Conservation (phyloP, 257 asterid genomes). For the Lithospermum erythrorhizon region DNA sequence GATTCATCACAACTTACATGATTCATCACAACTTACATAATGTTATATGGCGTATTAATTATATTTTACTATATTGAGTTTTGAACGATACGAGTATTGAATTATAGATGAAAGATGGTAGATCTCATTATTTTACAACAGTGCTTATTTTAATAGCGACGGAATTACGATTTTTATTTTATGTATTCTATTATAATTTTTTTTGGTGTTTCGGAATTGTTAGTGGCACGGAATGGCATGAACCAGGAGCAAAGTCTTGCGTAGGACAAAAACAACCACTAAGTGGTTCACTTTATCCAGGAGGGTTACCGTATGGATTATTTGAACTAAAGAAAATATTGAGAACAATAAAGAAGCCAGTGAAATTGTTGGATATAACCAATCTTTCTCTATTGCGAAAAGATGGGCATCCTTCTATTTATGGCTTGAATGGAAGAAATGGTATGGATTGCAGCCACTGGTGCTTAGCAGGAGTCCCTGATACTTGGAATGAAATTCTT, state of each 20-base stretch:
- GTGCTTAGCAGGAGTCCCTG: conserved; percentile 90
- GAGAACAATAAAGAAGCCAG: conserved; percentile 36
- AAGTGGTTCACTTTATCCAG: conserved; percentile 53
- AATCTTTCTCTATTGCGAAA: conserved; percentile 63
- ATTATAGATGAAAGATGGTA: no score
- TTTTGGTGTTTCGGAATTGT: background rate
- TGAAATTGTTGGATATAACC: conserved; percentile 50
- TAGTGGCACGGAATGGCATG: conserved; percentile 70
- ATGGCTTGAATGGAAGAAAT: conserved; percentile 34
- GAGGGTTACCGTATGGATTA: conserved; percentile 51
- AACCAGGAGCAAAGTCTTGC: conserved; percentile 48
- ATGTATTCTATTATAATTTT: background rate
- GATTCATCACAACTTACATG: background rate
- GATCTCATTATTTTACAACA: no score
- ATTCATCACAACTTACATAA: no score
- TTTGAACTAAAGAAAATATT: conserved; percentile 49
- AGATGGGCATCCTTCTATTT: conserved; percentile 86
- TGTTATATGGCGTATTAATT: no score
- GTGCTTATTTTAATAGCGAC: no score
- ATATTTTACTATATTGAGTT: no score
- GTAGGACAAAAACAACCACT: conserved; percentile 36
- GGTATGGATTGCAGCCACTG: conserved; percentile 87
- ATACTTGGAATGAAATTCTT: conserved; percentile 73
- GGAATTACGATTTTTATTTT: no score
- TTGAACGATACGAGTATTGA: no score